A percentile compares a stretch with the other conserved stretches of the same genome.
These are phyloP conservation scores for Monosporascus cannonballus DNA, from an alignment of 2,329 filamentous ascomycete species.

Conservation along the genomic window DNA sequence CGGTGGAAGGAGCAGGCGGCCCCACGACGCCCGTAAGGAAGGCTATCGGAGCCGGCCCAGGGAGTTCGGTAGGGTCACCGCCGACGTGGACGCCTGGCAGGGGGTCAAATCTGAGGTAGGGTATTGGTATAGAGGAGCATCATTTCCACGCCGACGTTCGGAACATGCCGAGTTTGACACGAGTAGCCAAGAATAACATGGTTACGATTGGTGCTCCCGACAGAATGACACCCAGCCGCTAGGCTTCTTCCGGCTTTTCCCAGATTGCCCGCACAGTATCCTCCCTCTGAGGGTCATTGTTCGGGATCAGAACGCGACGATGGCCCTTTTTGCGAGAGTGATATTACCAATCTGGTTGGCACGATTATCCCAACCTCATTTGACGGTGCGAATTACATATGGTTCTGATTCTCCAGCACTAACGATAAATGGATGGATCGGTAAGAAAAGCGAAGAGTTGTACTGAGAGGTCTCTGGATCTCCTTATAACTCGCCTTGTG, in stretches of 20 bases:
- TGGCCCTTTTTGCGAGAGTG: too few species aligned
- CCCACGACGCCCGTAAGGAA: constrained; percentile 17
- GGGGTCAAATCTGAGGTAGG: background rate
- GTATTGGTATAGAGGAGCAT: background rate
- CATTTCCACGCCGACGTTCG: background rate
- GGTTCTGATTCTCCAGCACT: too few species aligned
- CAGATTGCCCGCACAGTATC: too few species aligned
- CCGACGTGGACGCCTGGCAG: background rate
- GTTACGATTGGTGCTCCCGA: background rate
- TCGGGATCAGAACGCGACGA: too few species aligned
- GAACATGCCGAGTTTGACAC: background rate
- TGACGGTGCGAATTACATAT: too few species aligned
- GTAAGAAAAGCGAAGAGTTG: too few species aligned
- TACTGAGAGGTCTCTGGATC: too few species aligned
- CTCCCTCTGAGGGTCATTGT: too few species aligned
- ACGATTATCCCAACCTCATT: too few species aligned
- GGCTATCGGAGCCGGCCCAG: background rate
- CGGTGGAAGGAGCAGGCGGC: constrained; percentile 10
- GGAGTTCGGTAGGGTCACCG: background rate
- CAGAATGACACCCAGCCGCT: background rate
- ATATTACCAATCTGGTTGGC: too few species aligned
- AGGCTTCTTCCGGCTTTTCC: background rate
- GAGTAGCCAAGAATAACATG: background rate
- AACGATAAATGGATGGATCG: too few species aligned
- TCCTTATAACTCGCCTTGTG: too few species aligned